A percentile compares a stretch with the other conserved stretches of the same genome.
These are phyloP conservation scores for Neopestalotiopsis rosae DNA, from an alignment of 2,329 filamentous ascomycete genomes.

Conservation along the genomic window DNA sequence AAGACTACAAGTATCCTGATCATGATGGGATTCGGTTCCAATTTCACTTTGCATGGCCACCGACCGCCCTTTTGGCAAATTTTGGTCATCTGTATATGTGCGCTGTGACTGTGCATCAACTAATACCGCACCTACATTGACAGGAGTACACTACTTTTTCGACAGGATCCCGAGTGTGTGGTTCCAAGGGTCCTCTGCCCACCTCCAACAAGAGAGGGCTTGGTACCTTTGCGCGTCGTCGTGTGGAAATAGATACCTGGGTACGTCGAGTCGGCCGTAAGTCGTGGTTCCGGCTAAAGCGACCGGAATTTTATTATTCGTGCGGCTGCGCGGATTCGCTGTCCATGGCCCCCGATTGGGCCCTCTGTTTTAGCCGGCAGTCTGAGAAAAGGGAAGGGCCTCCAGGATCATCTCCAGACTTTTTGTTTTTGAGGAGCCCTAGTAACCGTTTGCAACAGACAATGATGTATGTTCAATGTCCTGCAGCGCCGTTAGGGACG, in stretches of 20 bases:
- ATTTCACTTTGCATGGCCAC: conserved; percentile 1
- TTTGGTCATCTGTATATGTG: not conserved
- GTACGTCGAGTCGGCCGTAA: conserved; percentile 1
- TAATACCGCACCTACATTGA: conserved; percentile 8
- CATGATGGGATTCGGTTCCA: not conserved
- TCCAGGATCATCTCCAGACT: not conserved
- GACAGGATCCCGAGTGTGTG: conserved; percentile 6
- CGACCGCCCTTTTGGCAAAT: not conserved
- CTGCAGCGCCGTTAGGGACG: conserved; percentile 4
- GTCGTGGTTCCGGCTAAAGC: conserved; percentile 1
- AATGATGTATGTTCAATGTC: not conserved
- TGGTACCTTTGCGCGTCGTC: not conserved
- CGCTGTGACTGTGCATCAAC: not conserved
- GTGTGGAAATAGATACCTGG: not conserved
- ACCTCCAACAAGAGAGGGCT: not conserved
- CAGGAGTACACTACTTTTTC: not conserved
- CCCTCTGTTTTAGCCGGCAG: conserved; percentile 13
- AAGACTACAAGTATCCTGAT: not conserved
- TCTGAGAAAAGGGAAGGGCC: not conserved
- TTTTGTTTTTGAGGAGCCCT: not conserved
- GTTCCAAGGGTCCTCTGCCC: conserved; percentile 14
- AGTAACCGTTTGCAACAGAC: conserved; percentile 1
- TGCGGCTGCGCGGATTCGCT: conserved; percentile 1
- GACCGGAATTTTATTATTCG: not conserved
- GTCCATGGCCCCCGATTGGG: not conserved